Conservation (phyloP, 371 early-diverging fungal species). For the Haplosporangium sp. region DNA sequence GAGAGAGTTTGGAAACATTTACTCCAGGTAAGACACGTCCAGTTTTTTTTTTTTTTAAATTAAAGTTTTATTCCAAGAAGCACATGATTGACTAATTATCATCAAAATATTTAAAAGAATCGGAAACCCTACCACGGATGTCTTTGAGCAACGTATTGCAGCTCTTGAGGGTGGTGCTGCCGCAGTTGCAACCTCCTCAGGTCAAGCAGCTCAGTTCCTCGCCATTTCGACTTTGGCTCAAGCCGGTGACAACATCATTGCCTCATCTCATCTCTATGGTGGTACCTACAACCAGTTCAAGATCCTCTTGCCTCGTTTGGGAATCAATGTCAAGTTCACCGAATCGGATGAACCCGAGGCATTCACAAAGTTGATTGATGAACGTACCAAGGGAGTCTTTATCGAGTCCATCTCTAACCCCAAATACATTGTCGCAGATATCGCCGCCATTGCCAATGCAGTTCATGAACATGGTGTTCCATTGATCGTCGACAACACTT, state of each 20-base stretch:
- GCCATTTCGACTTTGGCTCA: conserved; percentile 80
- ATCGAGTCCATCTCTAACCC: conserved; percentile 93
- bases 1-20: conserved; percentile 78
- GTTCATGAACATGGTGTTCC: conserved; percentile 89
- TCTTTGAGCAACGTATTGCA: conserved; percentile 90
- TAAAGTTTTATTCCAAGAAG: not conserved
- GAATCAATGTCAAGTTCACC: conserved; percentile 83
- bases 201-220: conserved; percentile 89
- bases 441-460: conserved; percentile 79
- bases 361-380: conserved; percentile 81
- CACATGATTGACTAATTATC: not conserved
- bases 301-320: conserved; percentile 82
- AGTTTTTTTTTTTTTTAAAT: too few species aligned
- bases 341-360: conserved; percentile 76
- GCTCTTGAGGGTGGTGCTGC: conserved; percentile 85
- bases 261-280: conserved; percentile 84
- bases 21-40: conserved; percentile 67
- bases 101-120: conserved; percentile 64
- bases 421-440: conserved; percentile 85
- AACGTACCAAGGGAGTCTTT: conserved; percentile 87
- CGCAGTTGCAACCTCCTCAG: conserved; percentile 72
- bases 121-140: conserved; percentile 89
- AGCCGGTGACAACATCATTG: conserved; percentile 87
- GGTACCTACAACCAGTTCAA: conserved; percentile 93
- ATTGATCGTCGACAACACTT: conserved; percentile 88